phyloP scores from a whole-genome alignment of 2,329 filamentous ascomycete species.

The Colletotrichum lindemuthianum region DNA sequence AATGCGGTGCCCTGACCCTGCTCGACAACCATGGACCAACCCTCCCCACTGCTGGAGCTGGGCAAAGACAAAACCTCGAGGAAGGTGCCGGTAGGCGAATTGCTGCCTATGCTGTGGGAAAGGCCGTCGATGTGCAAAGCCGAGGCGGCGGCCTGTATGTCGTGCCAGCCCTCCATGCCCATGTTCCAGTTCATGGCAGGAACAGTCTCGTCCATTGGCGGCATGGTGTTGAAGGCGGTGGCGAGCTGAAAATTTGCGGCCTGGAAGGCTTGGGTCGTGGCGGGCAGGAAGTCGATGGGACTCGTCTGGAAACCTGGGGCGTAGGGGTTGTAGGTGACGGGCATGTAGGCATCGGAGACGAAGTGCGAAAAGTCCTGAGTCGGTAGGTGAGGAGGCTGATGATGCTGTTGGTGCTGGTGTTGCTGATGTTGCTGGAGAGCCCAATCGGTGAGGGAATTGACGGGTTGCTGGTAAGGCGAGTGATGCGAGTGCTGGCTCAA shows the following conservation, averaged over 20 bases:
- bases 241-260: constrained; percentile 71
- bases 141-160: constrained; percentile 72
- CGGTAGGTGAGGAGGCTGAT: constrained; percentile 46
- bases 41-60: constrained; percentile 80
- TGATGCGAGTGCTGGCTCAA: constrained; percentile 61
- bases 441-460: constrained; percentile 69
- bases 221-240: constrained; percentile 68
- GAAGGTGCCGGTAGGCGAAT: constrained; percentile 65
- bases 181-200: constrained; percentile 70
- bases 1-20: constrained; percentile 55
- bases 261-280: constrained; percentile 71
- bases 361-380: constrained; percentile 61
- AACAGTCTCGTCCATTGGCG: constrained; percentile 64
- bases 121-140: constrained; percentile 63
- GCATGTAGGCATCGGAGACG: constrained; percentile 61
- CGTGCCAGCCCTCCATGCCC: constrained; percentile 80
- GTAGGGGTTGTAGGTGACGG: constrained; percentile 55
- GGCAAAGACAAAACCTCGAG: constrained; percentile 86
- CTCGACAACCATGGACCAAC: constrained; percentile 77
- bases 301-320: constrained; percentile 62
- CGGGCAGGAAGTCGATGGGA: constrained; percentile 69
- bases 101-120: constrained; percentile 55
- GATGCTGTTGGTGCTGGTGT: constrained; percentile 58
- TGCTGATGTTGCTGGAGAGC: constrained; percentile 66
- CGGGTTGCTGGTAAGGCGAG: constrained; percentile 63